Evolutionary conservation across 2,329 filamentous ascomycete species (phyloP), one percentile per base, ranked within the genome.

Genomic region (Triangularia verruculosa): DNA sequence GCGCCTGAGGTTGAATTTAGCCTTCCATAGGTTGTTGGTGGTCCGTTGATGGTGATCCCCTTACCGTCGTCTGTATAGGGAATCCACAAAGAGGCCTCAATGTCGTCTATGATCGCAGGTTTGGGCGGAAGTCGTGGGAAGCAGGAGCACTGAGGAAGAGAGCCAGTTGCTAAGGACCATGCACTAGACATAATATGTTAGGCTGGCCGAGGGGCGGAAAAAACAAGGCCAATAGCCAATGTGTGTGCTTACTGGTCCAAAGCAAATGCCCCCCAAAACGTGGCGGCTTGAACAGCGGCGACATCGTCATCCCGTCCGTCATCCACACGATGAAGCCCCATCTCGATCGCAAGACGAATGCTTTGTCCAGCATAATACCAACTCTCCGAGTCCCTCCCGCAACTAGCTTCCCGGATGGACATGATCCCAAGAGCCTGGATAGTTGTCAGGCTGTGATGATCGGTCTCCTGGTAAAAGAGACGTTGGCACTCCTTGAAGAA

Each of bases 371-470:
- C 86, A 67, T 90, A 89, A 63, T 86, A 89, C 80, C 89, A 91
- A 58, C 89, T 90, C 67, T 89, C 86, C 28, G 87, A 90, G 70
- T 92, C 88, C 32, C 89, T 82, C 0, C 89, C 89, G 67, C 86
- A 88, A 70, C 89, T 91, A 2, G 87, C 88, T 76, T 93, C 89
- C 51, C 89, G 80, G 67, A 92, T 86, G 5, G 88, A 88, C 88
- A 93, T 90, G 69, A 93, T 84, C 5, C 89, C 89, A 17, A 93
- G 77, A 1, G 90, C 89, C 76, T 93, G 90, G 53, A 91, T 87
- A 4, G 88, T 91, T 2, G 89, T 90, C 28, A 92, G 76, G 6
- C 75, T 83, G 66, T 90, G 84, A 59, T 86, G 84, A 64, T 90
- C 78, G 1, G 77, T 73, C 66, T 87, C 83, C 61, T 83, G 77